Conservation (phyloP, 1,139 yeast genomes). For the Diutina sp. region DNA sequence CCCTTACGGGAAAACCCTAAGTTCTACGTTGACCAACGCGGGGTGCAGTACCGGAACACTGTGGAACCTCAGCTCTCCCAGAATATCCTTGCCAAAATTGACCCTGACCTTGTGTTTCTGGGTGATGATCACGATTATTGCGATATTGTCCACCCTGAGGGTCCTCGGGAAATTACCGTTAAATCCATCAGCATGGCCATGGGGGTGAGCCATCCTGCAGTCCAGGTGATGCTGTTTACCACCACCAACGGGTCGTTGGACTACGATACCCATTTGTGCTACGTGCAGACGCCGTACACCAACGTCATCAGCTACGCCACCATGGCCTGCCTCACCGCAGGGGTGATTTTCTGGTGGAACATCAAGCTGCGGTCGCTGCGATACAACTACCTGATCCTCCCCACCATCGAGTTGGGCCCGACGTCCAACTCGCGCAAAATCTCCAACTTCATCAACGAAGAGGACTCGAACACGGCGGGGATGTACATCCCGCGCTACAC, state of each 20-base stretch:
- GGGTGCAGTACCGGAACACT: slow-evolving; percentile 43
- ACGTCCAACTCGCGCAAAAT: slow-evolving; percentile 8
- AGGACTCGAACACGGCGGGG: slow-evolving; percentile 6
- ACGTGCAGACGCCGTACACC: slow-evolving; percentile 34
- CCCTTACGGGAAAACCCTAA: slow-evolving; percentile 24
- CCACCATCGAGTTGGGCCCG: slow-evolving; percentile 6
- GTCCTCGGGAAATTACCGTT: slow-evolving; percentile 33
- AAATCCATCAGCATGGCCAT: slow-evolving; percentile 49
- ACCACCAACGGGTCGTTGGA: slow-evolving; percentile 7
- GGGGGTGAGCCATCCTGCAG: slow-evolving; percentile 44
- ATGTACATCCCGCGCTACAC: slow-evolving; percentile 8
- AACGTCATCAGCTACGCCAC: slow-evolving; percentile 26
- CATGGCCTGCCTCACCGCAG: slow-evolving; percentile 22
- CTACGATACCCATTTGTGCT: slow-evolving; percentile 32
- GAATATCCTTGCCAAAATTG: slow-evolving; percentile 16
- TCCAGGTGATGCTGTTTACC: slow-evolving; percentile 29
- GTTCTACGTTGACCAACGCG: slow-evolving; percentile 16
- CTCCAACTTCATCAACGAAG: slow-evolving; percentile 9
- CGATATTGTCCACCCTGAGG: slow-evolving; percentile 44
- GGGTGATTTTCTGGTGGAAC: slow-evolving; percentile 19
- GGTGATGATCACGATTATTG: slow-evolving; percentile 98
- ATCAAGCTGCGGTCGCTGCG: slow-evolving; percentile 14
- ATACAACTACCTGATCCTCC: slow-evolving; percentile 10
- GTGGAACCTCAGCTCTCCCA: slow-evolving; percentile 17
- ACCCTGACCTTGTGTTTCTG: slow-evolving; percentile 44